phyloP scores from a whole-genome alignment of 2,329 filamentous ascomycete genomes.

The Sporothrix globosa region DNA sequence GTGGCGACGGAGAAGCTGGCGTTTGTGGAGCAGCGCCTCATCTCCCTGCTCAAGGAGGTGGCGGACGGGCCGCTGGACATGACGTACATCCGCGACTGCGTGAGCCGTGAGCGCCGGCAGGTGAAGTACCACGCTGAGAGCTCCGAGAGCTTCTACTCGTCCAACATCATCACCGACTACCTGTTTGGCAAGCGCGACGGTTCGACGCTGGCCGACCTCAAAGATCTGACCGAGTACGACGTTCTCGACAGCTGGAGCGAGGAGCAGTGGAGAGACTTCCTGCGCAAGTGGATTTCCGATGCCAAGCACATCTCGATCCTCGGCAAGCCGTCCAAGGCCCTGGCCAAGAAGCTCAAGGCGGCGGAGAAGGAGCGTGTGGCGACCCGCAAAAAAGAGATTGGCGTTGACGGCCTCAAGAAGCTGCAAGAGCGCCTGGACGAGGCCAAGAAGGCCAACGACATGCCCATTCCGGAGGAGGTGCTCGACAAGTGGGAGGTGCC shows the following conservation, averaged over 20 bases:
- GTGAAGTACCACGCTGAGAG: constrained; percentile 83
- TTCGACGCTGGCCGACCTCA: constrained; percentile 67
- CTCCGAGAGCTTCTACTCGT: constrained; percentile 78
- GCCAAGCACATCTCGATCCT: constrained; percentile 86
- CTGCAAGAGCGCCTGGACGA: constrained; percentile 75
- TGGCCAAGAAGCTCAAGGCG: constrained; percentile 78
- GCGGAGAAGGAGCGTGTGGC: constrained; percentile 80
- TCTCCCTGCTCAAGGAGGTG: constrained; percentile 80
- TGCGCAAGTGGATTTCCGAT: constrained; percentile 82
- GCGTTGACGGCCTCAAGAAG: constrained; percentile 76
- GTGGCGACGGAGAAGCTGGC: constrained; percentile 85
- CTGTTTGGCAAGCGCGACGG: constrained; percentile 87
- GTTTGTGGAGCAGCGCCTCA: constrained; percentile 81
- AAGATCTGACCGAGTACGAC: constrained; percentile 64
- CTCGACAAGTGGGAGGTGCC: constrained; percentile 82
- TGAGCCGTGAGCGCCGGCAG: constrained; percentile 78
- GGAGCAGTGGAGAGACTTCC: constrained; percentile 77
- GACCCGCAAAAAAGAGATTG: constrained; percentile 76
- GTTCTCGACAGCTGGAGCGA: constrained; percentile 78
- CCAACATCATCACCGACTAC: constrained; percentile 87
- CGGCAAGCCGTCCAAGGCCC: constrained; percentile 77
- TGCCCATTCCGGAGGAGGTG: constrained; percentile 79
- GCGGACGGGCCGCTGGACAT: constrained; percentile 82
- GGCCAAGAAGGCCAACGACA: constrained; percentile 87
- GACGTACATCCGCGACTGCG: constrained; percentile 85